A percentile compares a stretch with the other conserved stretches of the same genome.
These are phyloP conservation scores for Vitis hybrid DNA, from an alignment of 177 flowering plant genomes.

Conservation along the genomic window DNA sequence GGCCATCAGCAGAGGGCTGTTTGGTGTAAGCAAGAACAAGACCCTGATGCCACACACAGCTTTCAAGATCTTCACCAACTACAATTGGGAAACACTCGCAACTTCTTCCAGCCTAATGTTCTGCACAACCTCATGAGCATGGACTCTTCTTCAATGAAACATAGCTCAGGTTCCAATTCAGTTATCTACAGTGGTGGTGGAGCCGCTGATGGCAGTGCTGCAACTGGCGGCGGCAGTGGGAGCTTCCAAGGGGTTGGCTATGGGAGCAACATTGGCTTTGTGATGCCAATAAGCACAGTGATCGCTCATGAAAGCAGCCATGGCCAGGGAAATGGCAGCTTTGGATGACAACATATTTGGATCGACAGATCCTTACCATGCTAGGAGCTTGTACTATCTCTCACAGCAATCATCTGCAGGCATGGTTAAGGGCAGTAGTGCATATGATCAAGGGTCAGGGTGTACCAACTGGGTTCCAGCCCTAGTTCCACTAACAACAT, in stretches of 20 bases:
- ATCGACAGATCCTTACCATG: slow-evolving; percentile 33
- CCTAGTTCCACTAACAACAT: slow-evolving; percentile 41
- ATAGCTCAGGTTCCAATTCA: slow-evolving; percentile 54
- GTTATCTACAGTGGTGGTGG: slow-evolving; percentile 35
- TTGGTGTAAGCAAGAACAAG: slow-evolving; percentile 75
- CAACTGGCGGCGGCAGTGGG: slow-evolving; percentile 1
- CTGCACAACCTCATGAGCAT: slow-evolving; percentile 55
- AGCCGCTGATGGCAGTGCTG: slow-evolving; percentile 11
- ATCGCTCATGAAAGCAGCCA: slow-evolving; percentile 30
- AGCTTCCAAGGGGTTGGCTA: slow-evolving; percentile 25
- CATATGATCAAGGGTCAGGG: slow-evolving; percentile 40
- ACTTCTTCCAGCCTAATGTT: slow-evolving; percentile 53
- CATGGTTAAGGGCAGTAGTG: slow-evolving; percentile 18
- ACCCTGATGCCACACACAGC: slow-evolving; percentile 16
- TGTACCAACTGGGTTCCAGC: slow-evolving; percentile 65
- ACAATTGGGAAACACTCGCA: slow-evolving; percentile 53
- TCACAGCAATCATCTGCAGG: slow-evolving; percentile 37
- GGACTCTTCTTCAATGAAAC: slow-evolving; percentile 64
- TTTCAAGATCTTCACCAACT: slow-evolving; percentile 41
- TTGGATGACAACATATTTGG: slow-evolving; percentile 35
- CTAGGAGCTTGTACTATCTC: slow-evolving; percentile 39
- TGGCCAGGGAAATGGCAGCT: slow-evolving; percentile 22
- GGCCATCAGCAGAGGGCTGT: slow-evolving; percentile 25
- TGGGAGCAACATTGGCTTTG: slow-evolving; percentile 24
- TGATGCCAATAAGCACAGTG: slow-evolving; percentile 36